Conservation (phyloP, 176 grass and related monocot species). For the Dactylis glomerata region DNA sequence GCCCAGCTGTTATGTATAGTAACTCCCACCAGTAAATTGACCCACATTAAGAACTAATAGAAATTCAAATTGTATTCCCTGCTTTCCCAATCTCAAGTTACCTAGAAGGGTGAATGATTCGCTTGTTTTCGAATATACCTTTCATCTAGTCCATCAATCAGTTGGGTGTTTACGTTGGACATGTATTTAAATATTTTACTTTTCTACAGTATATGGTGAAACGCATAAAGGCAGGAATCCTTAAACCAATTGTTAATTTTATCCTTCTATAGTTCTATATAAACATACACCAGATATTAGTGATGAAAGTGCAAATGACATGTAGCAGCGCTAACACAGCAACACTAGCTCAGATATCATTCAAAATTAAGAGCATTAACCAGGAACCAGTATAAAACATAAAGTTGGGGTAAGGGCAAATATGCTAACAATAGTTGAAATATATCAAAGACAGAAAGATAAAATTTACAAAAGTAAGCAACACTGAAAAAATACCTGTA, state of each 20-base stretch:
- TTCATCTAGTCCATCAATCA: neutral
- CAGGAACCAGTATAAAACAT: neutral
- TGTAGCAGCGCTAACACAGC: neutral
- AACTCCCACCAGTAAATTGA: neutral
- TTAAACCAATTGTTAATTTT: neutral
- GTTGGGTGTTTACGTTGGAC: neutral
- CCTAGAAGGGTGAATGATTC: neutral
- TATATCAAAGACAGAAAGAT: slow-evolving; percentile 10
- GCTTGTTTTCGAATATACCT: neutral
- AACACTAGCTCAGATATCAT: neutral
- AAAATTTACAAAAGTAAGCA: slow-evolving; percentile 7
- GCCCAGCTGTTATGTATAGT: neutral
- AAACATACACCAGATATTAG: neutral
- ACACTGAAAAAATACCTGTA: slow-evolving; percentile 54
- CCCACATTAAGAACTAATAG: neutral
- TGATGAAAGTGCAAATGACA: neutral
- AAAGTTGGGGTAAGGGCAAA: neutral
- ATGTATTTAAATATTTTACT: neutral
- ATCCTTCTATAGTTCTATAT: neutral
- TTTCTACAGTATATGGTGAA: neutral
- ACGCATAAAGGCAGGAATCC: too few relatives aligned
- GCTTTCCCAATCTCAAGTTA: neutral
- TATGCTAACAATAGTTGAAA: neutral
- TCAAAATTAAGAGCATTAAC: neutral
- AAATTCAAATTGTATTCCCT: neutral